Conservation (phyloP, 2,329 filamentous ascomycete species). For the Arthroderma sp. region DNA sequence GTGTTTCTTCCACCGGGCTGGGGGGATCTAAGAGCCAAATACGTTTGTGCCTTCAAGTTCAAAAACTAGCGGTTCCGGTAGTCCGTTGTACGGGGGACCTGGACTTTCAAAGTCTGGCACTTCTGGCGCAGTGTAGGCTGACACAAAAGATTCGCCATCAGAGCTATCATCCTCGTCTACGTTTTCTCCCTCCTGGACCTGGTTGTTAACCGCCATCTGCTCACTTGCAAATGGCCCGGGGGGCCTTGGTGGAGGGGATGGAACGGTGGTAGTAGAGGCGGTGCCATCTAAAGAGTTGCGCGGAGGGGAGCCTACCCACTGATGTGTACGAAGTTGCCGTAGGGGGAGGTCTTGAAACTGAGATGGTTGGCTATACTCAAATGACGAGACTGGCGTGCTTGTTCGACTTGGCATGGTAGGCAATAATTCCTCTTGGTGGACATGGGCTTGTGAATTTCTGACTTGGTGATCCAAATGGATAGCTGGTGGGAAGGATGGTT, state of each 20-base stretch:
- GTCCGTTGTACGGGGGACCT: not conserved
- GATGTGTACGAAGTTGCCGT: not conserved
- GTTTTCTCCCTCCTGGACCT: not conserved
- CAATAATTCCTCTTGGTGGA: not conserved
- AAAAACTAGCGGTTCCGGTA: not conserved
- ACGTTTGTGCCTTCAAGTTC: not conserved
- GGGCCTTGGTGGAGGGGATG: too few species aligned
- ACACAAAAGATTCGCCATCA: constrained; percentile 18
- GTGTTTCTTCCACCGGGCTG: too few species aligned
- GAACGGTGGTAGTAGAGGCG: not conserved
- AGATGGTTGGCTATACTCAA: not conserved
- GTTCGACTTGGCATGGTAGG: not conserved
- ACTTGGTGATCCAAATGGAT: too few species aligned
- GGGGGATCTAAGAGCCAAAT: not conserved
- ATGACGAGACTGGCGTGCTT: not conserved
- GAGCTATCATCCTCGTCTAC: constrained; percentile 9
- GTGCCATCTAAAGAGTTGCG: not conserved
- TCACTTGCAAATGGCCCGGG: not conserved
- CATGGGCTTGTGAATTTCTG: too few species aligned
- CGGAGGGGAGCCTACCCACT: not conserved
- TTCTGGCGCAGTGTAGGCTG: constrained; percentile 21
- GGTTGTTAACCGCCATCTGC: not conserved
- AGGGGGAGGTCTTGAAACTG: not conserved
- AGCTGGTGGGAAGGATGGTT: too few species aligned
- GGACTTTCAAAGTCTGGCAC: not conserved